Evolutionary conservation across 129 eudicot genomes (phyloP).

Genomic region (Arctium minus): DNA sequence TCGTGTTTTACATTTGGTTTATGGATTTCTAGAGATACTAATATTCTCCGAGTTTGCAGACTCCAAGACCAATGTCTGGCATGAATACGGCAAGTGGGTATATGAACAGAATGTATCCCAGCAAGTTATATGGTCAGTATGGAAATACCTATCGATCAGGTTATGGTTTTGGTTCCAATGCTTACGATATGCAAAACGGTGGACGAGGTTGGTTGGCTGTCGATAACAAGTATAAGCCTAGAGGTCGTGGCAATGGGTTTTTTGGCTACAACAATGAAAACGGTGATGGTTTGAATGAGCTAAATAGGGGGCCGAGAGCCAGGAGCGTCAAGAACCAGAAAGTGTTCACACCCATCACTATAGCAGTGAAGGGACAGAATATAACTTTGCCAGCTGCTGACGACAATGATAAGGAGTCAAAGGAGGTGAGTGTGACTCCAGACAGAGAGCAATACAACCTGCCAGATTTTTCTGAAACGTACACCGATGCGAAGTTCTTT

Average conservation of each 20-base stretch:
- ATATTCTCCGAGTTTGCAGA: slow-evolving; percentile 38
- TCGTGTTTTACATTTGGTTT: neutral
- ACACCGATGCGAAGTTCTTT: slow-evolving; percentile 58
- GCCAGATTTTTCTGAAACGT: slow-evolving; percentile 56
- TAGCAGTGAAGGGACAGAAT: slow-evolving; percentile 56
- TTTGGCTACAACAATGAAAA: slow-evolving; percentile 49
- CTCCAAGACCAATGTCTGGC: slow-evolving; percentile 48
- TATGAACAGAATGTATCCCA: slow-evolving; percentile 53
- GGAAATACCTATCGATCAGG: slow-evolving; percentile 46
- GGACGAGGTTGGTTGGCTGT: slow-evolving; percentile 56
- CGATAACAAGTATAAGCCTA: slow-evolving; percentile 58
- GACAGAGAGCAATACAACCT: slow-evolving; percentile 62
- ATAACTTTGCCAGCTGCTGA: slow-evolving; percentile 18
- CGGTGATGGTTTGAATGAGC: slow-evolving; percentile 73
- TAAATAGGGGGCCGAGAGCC: slow-evolving; percentile 76
- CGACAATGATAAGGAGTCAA: slow-evolving; percentile 18
- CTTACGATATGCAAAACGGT: slow-evolving; percentile 35
- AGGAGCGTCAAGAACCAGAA: slow-evolving; percentile 43
- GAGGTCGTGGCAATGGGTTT: slow-evolving; percentile 60
- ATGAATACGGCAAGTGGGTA: slow-evolving; percentile 45
- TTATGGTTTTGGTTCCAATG: slow-evolving; percentile 50
- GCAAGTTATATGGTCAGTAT: slow-evolving; percentile 48
- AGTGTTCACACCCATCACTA: slow-evolving; percentile 24
- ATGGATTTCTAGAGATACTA: neutral
- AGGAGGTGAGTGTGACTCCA: slow-evolving; percentile 28